Conservation (phyloP, 228 moss, liverwort and hornwort species). For the Sphagnum magellanicum region DNA sequence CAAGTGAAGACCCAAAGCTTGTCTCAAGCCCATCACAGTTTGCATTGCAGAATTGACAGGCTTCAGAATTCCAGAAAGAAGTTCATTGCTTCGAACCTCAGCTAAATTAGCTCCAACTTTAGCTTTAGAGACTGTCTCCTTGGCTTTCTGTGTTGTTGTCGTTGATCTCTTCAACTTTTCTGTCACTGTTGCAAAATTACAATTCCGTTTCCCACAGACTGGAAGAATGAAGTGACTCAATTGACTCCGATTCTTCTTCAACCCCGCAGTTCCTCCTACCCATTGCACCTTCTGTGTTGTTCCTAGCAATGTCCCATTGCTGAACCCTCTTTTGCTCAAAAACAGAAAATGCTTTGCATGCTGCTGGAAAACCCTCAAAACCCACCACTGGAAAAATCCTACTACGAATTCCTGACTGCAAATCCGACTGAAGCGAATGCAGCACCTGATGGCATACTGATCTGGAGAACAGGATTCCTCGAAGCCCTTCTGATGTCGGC, state of each 20-base stretch:
- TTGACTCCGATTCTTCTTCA: constrained; percentile 8
- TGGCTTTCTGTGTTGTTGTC: constrained; percentile 42
- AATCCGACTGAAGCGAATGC: no score
- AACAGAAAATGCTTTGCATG: constrained; percentile 6
- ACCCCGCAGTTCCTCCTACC: neutral
- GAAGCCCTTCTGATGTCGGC: no score
- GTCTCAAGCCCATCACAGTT: constrained; percentile 53
- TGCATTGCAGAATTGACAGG: constrained; percentile 35
- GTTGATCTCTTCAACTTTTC: constrained; percentile 47
- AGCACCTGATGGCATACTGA: no score
- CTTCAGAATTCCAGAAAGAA: constrained; percentile 32
- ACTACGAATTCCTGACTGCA: no score
- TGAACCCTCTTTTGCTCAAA: constrained; percentile 21
- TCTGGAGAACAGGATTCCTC: no score
- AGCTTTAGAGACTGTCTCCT: constrained; percentile 22
- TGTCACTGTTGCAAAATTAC: constrained; percentile 43
- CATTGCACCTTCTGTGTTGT: neutral
- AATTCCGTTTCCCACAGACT: constrained; percentile 26
- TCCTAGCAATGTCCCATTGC: constrained; percentile 1
- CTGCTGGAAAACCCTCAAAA: no score
- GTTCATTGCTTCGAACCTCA: constrained; percentile 11
- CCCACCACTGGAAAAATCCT: no score
- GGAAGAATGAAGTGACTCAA: constrained; percentile 7
- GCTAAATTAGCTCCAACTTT: constrained; percentile 14
- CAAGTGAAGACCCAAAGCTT: constrained; percentile 70